phyloP scores from a whole-genome alignment of 2,329 filamentous ascomycete genomes.

The Leptodontidium sp. region DNA sequence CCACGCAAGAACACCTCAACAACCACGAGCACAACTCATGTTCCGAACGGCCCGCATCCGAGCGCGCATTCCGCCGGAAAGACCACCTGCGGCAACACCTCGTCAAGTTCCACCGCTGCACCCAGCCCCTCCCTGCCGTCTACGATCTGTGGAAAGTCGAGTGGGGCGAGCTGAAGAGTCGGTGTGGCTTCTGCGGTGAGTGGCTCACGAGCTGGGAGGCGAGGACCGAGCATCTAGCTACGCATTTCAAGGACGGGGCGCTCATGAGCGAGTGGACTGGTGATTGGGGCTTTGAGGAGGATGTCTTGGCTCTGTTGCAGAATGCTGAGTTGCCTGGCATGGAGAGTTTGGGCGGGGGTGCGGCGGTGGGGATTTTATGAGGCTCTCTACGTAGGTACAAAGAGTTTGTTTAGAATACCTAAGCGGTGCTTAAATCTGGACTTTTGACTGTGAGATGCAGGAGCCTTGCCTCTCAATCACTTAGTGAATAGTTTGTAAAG shows the following conservation, averaged over 20 bases:
- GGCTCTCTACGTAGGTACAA: too few species aligned
- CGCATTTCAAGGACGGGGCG: slow-evolving; percentile 16
- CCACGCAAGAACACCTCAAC: slow-evolving; percentile 6
- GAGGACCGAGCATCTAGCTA: slow-evolving; percentile 18
- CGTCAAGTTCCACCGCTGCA: slow-evolving; percentile 12
- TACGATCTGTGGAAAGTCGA: slow-evolving; percentile 17
- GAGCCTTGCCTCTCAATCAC: too few species aligned
- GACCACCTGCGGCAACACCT: slow-evolving; percentile 15
- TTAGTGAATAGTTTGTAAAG: too few species aligned
- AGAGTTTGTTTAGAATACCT: too few species aligned
- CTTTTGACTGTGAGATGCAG: too few species aligned
- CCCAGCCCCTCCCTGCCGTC: not conserved
- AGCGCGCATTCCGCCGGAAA: slow-evolving; percentile 10
- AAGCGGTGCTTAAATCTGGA: not conserved
- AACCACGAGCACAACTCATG: slow-evolving; percentile 14
- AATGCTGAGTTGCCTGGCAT: slow-evolving; percentile 12
- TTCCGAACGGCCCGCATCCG: slow-evolving; percentile 9
- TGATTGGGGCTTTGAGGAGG: slow-evolving; percentile 14
- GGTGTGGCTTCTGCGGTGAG: slow-evolving; percentile 16
- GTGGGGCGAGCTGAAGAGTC: slow-evolving; percentile 17
- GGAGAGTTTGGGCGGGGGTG: slow-evolving; percentile 6
- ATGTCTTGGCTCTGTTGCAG: slow-evolving; percentile 13
- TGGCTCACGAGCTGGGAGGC: slow-evolving; percentile 14
- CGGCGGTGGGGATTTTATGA: not conserved
- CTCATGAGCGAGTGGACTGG: slow-evolving; percentile 14